Evolutionary conservation across 306 rosid species (phyloP).

Genomic region (Pterocarpus macrocarpus): DNA sequence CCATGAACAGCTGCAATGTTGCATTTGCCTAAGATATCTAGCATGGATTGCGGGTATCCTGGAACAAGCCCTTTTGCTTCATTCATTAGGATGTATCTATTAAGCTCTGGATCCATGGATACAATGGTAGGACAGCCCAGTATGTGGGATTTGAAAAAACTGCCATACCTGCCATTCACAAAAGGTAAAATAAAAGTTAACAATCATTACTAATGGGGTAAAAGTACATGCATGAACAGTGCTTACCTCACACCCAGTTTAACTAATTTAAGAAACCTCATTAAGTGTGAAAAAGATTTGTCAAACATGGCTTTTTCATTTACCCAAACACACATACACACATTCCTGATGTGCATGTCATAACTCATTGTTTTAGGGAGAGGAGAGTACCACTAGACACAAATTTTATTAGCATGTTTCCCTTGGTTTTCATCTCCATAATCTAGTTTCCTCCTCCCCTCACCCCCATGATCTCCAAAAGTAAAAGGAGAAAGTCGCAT

Average conservation of each 20-base stretch:
- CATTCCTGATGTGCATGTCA: slow-evolving; percentile 29
- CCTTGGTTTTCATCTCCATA: too few species aligned
- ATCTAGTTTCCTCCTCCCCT: background rate
- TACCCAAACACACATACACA: background rate
- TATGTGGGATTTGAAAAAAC: slow-evolving; percentile 95
- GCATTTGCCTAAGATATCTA: slow-evolving; percentile 85
- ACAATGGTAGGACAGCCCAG: slow-evolving; percentile 96
- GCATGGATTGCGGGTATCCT: slow-evolving; percentile 96
- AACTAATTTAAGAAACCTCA: slow-evolving; percentile 47
- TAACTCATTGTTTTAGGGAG: slow-evolving; percentile 9
- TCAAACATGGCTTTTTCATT: slow-evolving; percentile 13
- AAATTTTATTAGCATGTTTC: too few species aligned
- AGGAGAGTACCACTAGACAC: too few species aligned
- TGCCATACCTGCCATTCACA: slow-evolving; percentile 77
- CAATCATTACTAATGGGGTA: slow-evolving; percentile 46
- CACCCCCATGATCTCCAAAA: slow-evolving; percentile 6
- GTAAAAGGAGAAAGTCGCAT: background rate
- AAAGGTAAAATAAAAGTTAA: slow-evolving; percentile 41
- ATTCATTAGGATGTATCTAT: slow-evolving; percentile 88
- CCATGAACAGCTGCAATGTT: slow-evolving; percentile 99
- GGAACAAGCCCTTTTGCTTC: slow-evolving; percentile 96
- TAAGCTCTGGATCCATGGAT: slow-evolving; percentile 95
- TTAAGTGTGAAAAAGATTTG: slow-evolving; percentile 42
- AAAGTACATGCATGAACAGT: slow-evolving; percentile 51
- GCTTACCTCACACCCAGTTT: slow-evolving; percentile 50